Conservation (phyloP, 2,329 filamentous ascomycete species). For the Diaporthe longicolla region DNA sequence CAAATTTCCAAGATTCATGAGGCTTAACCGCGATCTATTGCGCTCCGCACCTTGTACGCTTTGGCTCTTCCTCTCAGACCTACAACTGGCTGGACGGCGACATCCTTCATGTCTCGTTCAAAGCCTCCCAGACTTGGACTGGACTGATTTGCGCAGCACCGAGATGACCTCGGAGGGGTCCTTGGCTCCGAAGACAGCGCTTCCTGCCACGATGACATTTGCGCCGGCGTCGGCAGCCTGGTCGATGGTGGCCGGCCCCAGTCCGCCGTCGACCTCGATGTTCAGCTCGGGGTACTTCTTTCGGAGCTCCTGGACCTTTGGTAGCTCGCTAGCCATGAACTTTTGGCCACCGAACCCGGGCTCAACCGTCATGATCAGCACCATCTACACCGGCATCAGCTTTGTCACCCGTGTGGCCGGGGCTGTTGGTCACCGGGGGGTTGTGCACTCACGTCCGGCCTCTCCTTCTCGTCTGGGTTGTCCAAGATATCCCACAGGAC, state of each 20-base stretch:
- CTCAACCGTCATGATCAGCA: conserved; percentile 97
- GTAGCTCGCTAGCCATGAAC: conserved; percentile 96
- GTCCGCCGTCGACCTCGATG: conserved; percentile 94
- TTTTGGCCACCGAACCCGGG: conserved; percentile 98
- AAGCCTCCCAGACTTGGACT: conserved; percentile 66
- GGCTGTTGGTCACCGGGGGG: neutral
- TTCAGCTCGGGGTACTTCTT: conserved; percentile 90
- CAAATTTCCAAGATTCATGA: conserved; percentile 2
- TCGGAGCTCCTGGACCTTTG: conserved; percentile 90
- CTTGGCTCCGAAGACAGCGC: conserved; percentile 93
- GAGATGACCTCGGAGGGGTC: conserved; percentile 90
- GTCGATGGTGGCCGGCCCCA: conserved; percentile 91
- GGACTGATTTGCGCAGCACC: conserved; percentile 84
- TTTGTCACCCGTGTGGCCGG: neutral
- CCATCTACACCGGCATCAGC: conserved; percentile 77
- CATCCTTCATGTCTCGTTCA: conserved; percentile 43
- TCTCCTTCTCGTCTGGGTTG: conserved; percentile 77
- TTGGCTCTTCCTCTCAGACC: neutral
- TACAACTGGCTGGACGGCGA: neutral
- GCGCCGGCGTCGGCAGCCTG: conserved; percentile 95
- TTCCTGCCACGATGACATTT: conserved; percentile 98
- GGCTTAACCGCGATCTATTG: neutral
- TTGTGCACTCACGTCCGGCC: conserved; percentile 82
- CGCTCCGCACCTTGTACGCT: neutral
- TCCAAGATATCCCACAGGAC: conserved; percentile 94